Evolutionary conservation across 805 yeast genomes (phyloP).

Genomic region (Saturnispora besseyi): DNA sequence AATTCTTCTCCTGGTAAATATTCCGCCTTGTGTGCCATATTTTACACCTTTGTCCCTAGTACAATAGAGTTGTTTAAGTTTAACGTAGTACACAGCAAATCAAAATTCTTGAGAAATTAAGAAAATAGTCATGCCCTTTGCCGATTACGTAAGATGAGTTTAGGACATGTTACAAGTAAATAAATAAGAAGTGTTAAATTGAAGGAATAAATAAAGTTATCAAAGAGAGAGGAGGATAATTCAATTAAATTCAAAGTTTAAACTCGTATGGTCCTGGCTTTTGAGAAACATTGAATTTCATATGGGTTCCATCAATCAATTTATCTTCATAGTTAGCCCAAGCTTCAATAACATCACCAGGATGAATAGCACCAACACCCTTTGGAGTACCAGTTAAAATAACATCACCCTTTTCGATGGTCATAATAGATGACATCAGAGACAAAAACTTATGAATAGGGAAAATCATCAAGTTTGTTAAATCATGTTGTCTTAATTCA

Average conservation of each 20-base stretch:
- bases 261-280: conserved; percentile 55
- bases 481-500: conserved; percentile 58
- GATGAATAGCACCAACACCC: conserved; percentile 79
- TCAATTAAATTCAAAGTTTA: conserved; percentile 12
- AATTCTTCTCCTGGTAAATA: conserved; percentile 52
- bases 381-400: conserved; percentile 95
- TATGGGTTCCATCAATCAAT: conserved; percentile 39
- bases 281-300: conserved; percentile 43
- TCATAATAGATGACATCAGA: conserved; percentile 81
- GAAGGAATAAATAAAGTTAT: too few relatives aligned
- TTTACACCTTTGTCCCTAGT: too few relatives aligned
- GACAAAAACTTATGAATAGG: conserved; percentile 73
- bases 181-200: too few relatives aligned
- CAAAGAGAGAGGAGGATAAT: too few relatives aligned
- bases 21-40: conserved; percentile 51
- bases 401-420: conserved; percentile 83
- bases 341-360: conserved; percentile 75
- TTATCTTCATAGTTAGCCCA: conserved; percentile 48
- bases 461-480: conserved; percentile 78
- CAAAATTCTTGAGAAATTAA: too few relatives aligned
- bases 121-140: too few relatives aligned
- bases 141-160: too few relatives aligned
- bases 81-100: too few relatives aligned
- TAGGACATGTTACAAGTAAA: too few relatives aligned
- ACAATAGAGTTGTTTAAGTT: too few relatives aligned